Percentiles rank a stretch among this genome's conserved stretches.
Evolutionary conservation across 768 basidiomycete genomes (phyloP).

Genomic region (Tylopilus sp.): DNA sequence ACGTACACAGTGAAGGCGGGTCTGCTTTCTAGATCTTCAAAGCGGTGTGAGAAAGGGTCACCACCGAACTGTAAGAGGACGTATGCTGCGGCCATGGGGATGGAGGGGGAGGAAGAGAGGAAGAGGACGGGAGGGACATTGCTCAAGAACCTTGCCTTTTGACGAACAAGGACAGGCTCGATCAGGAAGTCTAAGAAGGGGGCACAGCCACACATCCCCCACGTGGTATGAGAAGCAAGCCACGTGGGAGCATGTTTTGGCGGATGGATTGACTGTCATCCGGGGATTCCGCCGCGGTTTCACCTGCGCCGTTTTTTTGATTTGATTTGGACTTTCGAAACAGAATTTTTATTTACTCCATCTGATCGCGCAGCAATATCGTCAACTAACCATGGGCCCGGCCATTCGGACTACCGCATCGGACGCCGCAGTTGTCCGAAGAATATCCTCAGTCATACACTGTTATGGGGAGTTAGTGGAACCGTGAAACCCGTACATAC

Average conservation of each 20-base stretch:
- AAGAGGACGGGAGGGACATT: slow-evolving; percentile 9
- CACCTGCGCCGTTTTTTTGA: not conserved
- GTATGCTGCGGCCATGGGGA: slow-evolving; percentile 37
- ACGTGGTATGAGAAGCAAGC: slow-evolving; percentile 28
- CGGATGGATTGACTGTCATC: slow-evolving; percentile 12
- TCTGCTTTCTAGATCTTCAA: slow-evolving; percentile 60
- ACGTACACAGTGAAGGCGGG: slow-evolving; percentile 68
- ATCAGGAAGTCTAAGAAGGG: slow-evolving; percentile 34
- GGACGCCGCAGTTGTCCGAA: not conserved
- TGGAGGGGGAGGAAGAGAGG: slow-evolving; percentile 20
- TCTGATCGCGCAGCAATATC: not conserved
- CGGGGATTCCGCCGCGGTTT: slow-evolving; percentile 12
- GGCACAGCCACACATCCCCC: slow-evolving; percentile 31
- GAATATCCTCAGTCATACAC: slow-evolving; percentile 38
- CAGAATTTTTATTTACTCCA: not conserved
- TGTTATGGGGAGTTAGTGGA: slow-evolving; percentile 18
- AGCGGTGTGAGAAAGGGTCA: slow-evolving; percentile 57
- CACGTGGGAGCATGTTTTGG: slow-evolving; percentile 35
- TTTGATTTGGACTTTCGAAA: not conserved
- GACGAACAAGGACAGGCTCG: slow-evolving; percentile 39
- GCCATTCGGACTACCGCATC: not conserved
- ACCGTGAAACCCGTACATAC: not conserved
- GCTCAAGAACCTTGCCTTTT: slow-evolving; percentile 29
- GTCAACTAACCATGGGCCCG: not conserved
- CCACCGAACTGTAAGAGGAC: slow-evolving; percentile 63